Evolutionary conservation across 768 basidiomycete genomes (phyloP).

Genomic region (Boletus sensibilis): DNA sequence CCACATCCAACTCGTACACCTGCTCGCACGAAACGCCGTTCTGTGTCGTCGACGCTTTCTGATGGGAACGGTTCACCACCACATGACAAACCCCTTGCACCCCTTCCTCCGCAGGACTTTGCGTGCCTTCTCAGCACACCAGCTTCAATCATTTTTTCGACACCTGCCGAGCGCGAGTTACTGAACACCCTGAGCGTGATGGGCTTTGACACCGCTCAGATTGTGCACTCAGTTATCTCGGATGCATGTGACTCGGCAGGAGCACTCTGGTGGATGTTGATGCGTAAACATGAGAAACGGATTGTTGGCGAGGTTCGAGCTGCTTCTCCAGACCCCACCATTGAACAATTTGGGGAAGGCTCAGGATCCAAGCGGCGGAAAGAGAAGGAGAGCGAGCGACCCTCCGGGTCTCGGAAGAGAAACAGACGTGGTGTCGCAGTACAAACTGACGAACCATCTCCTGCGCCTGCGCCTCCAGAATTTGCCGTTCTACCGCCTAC

Average conservation of each 20-base stretch:
- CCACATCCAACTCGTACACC: slow-evolving; percentile 83
- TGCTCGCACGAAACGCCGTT: slow-evolving; percentile 91
- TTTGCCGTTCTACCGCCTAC: slow-evolving; percentile 78
- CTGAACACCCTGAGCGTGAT: slow-evolving; percentile 70
- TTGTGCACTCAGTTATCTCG: slow-evolving; percentile 87
- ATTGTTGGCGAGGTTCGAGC: slow-evolving; percentile 39
- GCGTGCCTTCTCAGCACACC: slow-evolving; percentile 59
- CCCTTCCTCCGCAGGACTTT: slow-evolving; percentile 54
- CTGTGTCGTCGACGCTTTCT: slow-evolving; percentile 85
- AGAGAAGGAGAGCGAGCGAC: slow-evolving; percentile 28
- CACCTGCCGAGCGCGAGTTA: slow-evolving; percentile 74
- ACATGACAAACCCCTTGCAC: slow-evolving; percentile 43
- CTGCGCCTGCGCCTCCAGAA: slow-evolving; percentile 47
- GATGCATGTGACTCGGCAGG: slow-evolving; percentile 92
- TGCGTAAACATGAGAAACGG: slow-evolving; percentile 71
- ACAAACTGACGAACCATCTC: slow-evolving; percentile 44
- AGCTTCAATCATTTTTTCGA: slow-evolving; percentile 84
- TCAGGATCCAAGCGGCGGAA: slow-evolving; percentile 31
- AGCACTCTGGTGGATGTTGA: slow-evolving; percentile 96
- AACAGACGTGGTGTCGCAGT: slow-evolving; percentile 34
- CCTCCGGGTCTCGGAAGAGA: slow-evolving; percentile 23
- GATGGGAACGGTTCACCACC: slow-evolving; percentile 54
- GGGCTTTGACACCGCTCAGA: slow-evolving; percentile 92
- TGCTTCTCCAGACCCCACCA: slow-evolving; percentile 15
- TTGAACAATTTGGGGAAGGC: slow-evolving; percentile 17